Evolutionary conservation across 2,329 filamentous ascomycete species (phyloP).

Genomic region (Cladobotryum mycophilum): DNA sequence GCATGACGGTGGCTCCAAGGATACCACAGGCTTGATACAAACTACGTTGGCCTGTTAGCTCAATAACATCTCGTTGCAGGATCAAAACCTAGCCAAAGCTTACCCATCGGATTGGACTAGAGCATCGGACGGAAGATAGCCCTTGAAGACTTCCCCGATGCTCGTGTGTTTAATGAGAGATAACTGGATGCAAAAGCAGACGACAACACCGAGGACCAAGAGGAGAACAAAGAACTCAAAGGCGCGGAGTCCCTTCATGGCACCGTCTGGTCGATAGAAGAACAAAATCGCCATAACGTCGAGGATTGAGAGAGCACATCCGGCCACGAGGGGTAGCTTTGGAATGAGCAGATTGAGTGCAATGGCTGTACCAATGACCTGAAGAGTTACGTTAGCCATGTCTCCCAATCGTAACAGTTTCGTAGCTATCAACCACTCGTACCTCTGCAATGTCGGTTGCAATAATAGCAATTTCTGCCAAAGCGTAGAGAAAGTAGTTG

Average conservation of each 20-base stretch:
- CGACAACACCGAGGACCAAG: conserved; percentile 60
- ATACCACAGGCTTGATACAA: conserved; percentile 70
- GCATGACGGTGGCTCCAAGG: conserved; percentile 69
- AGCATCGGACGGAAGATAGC: conserved; percentile 56
- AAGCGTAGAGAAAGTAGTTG: conserved; percentile 53
- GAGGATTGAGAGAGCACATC: conserved; percentile 61
- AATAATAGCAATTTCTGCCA: conserved; percentile 63
- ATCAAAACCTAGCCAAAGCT: conserved; percentile 10
- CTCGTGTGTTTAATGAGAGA: conserved; percentile 51
- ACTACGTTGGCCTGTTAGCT: conserved; percentile 5
- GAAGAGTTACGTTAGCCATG: background rate
- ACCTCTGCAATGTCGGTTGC: conserved; percentile 64
- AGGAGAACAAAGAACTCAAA: conserved; percentile 60
- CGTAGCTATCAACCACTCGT: background rate
- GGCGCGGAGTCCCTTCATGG: conserved; percentile 52
- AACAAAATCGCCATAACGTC: conserved; percentile 63
- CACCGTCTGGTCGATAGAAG: conserved; percentile 56
- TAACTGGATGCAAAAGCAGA: conserved; percentile 66
- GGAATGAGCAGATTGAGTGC: conserved; percentile 60
- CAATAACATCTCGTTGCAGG: background rate
- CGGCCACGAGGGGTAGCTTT: conserved; percentile 58
- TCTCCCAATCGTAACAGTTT: background rate
- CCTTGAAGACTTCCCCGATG: conserved; percentile 55
- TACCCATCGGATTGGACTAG: conserved; percentile 52
- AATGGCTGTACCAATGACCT: conserved; percentile 65